Percentiles rank a stretch among this genome's conserved stretches.
Evolutionary conservation across 176 grass and related monocot genomes (phyloP).

Genomic region (Rhipidocladum racemiflorum): DNA sequence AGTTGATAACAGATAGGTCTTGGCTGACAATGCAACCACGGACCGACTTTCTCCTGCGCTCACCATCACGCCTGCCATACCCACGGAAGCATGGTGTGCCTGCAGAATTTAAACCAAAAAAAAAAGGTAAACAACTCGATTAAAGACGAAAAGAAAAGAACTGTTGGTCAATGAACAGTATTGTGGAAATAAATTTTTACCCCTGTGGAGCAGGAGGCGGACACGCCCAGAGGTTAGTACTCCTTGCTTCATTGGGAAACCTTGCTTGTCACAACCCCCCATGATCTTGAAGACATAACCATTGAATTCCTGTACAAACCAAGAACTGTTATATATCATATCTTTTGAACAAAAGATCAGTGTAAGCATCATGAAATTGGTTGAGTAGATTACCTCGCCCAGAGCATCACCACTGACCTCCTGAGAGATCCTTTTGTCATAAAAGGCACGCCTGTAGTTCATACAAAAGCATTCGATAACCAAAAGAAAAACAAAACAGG

Average conservation of each 20-base stretch:
- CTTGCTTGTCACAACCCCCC: constrained; percentile 91
- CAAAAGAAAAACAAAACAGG: neutral
- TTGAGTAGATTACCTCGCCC: constrained; percentile 51
- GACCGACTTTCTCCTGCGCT: constrained; percentile 87
- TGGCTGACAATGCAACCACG: constrained; percentile 95
- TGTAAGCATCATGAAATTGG: neutral
- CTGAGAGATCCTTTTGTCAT: constrained; percentile 92
- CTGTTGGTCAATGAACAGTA: neutral
- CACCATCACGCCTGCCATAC: constrained; percentile 72
- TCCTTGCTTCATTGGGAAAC: constrained; percentile 96
- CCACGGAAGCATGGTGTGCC: constrained; percentile 94
- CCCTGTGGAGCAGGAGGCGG: constrained; percentile 76
- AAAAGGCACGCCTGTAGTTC: constrained; percentile 57
- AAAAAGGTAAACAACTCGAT: neutral
- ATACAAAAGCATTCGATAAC: neutral
- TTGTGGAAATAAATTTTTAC: constrained; percentile 22
- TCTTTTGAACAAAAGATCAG: neutral
- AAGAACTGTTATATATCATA: neutral
- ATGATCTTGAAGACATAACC: constrained; percentile 95
- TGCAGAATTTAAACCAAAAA: constrained; percentile 17
- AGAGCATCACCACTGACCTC: constrained; percentile 69
- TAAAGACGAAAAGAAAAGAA: neutral
- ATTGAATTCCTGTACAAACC: constrained; percentile 67
- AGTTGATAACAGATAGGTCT: constrained; percentile 83
- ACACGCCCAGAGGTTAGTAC: constrained; percentile 82